These are phyloP conservation scores for Nakazawaea sp. DNA, from an alignment of 805 yeast genomes.

Conservation along the genomic window DNA sequence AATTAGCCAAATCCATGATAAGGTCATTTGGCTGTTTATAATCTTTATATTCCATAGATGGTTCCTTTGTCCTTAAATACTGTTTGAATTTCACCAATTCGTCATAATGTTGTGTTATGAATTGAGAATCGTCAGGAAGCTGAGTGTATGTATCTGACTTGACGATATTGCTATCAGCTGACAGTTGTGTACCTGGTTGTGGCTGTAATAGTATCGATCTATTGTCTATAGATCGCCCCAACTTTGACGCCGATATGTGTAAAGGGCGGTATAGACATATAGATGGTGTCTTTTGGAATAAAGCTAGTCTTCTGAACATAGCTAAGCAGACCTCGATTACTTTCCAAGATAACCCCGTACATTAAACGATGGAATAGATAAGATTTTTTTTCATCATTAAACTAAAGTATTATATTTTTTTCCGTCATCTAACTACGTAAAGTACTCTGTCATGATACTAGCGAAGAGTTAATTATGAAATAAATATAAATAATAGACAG, in stretches of 20 bases:
- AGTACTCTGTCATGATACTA: too few species aligned
- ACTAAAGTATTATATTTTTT: too few species aligned
- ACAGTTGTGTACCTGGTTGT: background rate
- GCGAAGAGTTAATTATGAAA: too few species aligned
- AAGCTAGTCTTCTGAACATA: too few species aligned
- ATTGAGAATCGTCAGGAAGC: slow-evolving; percentile 46
- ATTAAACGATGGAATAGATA: too few species aligned
- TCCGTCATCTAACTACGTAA: too few species aligned
- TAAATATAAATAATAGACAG: too few species aligned
- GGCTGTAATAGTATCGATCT: slow-evolving; percentile 1
- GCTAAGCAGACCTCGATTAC: too few species aligned
- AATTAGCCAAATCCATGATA: slow-evolving; percentile 30
- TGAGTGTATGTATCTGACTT: slow-evolving; percentile 28
- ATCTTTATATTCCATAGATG: slow-evolving; percentile 27
- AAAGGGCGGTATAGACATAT: too few species aligned
- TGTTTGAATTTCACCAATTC: slow-evolving; percentile 30
- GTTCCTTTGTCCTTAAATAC: slow-evolving; percentile 17
- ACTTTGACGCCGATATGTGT: too few species aligned
- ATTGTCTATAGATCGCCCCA: slow-evolving; percentile 4
- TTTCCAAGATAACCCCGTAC: too few species aligned
- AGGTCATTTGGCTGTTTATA: slow-evolving; percentile 31
- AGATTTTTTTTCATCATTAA: background rate
- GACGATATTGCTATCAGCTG: background rate
- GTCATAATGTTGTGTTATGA: slow-evolving; percentile 40
- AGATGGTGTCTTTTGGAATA: too few species aligned